Conservation (phyloP, 768 basidiomycete species). For the Crassisporium funariophilum region DNA sequence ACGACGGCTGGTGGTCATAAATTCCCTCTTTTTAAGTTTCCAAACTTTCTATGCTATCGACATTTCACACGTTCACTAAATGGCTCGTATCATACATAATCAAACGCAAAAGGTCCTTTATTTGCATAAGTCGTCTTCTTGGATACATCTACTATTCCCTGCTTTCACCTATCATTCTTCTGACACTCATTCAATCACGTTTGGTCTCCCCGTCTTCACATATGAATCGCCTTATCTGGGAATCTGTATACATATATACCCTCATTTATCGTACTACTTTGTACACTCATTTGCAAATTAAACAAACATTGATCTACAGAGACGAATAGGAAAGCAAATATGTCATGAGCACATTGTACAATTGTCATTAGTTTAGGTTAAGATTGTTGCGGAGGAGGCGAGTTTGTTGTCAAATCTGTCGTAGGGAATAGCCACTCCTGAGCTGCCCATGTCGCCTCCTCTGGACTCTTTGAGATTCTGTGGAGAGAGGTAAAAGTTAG, state of each 20-base stretch:
- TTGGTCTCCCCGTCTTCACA: constrained; percentile 10
- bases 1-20: constrained; percentile 82
- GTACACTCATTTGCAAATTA: constrained; percentile 34
- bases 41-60: constrained; percentile 12
- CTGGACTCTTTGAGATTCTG: constrained; percentile 73
- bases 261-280: constrained; percentile 24
- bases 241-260: constrained; percentile 28
- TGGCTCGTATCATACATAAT: constrained; percentile 14
- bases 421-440: constrained; percentile 77
- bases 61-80: constrained; percentile 7
- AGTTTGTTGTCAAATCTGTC: constrained; percentile 6
- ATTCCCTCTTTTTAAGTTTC: constrained; percentile 2
- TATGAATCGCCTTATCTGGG: constrained; percentile 6
- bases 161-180: background rate
- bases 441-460: constrained; percentile 64
- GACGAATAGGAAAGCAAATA: constrained; percentile 13
- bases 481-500: constrained; percentile 10
- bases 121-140: too few relatives aligned
- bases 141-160: background rate
- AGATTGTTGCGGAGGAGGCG: constrained; percentile 7
- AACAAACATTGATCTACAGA: constrained; percentile 29
- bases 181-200: constrained; percentile 1
- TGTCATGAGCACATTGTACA: constrained; percentile 6
- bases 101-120: too few relatives aligned
- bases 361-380: constrained; percentile 10